Conservation (phyloP, 1,284 basidiomycete genomes). For the Fomitopsis schrenkii region DNA sequence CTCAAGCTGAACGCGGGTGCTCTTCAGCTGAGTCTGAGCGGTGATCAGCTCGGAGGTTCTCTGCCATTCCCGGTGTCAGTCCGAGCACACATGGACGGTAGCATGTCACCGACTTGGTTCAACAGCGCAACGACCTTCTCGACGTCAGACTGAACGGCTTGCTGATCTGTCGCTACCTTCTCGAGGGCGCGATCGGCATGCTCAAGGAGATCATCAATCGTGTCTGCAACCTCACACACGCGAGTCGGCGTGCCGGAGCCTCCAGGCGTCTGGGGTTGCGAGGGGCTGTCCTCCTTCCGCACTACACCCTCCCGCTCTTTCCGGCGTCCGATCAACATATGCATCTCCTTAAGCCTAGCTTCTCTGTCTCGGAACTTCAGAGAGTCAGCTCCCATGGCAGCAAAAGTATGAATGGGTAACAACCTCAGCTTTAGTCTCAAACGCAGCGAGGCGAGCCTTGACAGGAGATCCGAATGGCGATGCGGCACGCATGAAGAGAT, state of each 20-base stretch:
- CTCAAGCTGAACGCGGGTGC: constrained; percentile 69
- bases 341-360: constrained; percentile 76
- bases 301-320: constrained; percentile 43
- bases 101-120: constrained; percentile 45
- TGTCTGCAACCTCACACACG: constrained; percentile 22
- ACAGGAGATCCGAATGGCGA: constrained; percentile 44
- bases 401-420: constrained; percentile 1
- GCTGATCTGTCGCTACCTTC: constrained; percentile 48
- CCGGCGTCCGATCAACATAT: constrained; percentile 59
- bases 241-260: constrained; percentile 20
- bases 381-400: neutral
- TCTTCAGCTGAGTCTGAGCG: constrained; percentile 59
- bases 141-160: constrained; percentile 46
- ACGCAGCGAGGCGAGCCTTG: neutral
- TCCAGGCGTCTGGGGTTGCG: constrained; percentile 9
- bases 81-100: neutral
- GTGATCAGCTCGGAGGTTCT: constrained; percentile 53
- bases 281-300: constrained; percentile 16
- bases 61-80: constrained; percentile 29
- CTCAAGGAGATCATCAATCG: constrained; percentile 48
- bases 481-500: constrained; percentile 24
- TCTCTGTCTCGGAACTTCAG: constrained; percentile 46
- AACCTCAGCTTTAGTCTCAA: neutral
- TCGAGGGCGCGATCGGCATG: constrained; percentile 56
- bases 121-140: constrained; percentile 44